Conservation (phyloP, 768 basidiomycete genomes). For the Psilocybe subaeruginosa region DNA sequence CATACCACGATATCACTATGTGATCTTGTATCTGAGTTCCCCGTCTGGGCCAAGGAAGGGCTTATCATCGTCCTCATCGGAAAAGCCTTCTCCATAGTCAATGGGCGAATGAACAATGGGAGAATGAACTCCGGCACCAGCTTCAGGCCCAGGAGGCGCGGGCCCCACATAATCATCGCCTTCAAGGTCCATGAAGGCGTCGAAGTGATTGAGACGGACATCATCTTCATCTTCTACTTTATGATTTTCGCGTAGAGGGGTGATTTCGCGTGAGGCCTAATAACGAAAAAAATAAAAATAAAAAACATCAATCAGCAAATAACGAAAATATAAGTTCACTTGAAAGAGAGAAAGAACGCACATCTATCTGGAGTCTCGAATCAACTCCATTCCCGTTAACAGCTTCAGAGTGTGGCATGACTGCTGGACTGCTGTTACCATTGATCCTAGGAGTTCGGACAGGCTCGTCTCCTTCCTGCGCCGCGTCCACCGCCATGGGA, state of each 20-base stretch:
- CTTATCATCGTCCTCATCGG: background rate
- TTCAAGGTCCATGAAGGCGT: background rate
- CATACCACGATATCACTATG: background rate
- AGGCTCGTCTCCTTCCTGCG: background rate
- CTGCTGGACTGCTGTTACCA: background rate
- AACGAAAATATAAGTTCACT: background rate
- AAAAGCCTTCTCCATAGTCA: background rate
- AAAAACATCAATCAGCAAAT: too few species aligned
- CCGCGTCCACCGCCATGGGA: background rate
- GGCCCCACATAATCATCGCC: background rate
- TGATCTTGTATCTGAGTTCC: too few species aligned
- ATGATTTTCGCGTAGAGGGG: background rate
- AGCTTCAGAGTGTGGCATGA: background rate
- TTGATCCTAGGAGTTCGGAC: background rate
- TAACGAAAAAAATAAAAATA: background rate
- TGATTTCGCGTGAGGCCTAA: background rate
- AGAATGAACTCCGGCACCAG: conserved; percentile 10
- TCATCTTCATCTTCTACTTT: background rate
- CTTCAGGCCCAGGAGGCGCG: conserved; percentile 1
- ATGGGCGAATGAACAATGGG: conserved; percentile 10
- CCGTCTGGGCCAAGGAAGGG: too few species aligned
- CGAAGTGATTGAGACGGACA: too few species aligned
- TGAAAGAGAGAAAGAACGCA: background rate
- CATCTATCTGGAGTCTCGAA: background rate
- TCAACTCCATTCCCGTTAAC: background rate